Evolutionary conservation across 2,329 filamentous ascomycete species (phyloP).

Genomic region (Aspergillus hortae): DNA sequence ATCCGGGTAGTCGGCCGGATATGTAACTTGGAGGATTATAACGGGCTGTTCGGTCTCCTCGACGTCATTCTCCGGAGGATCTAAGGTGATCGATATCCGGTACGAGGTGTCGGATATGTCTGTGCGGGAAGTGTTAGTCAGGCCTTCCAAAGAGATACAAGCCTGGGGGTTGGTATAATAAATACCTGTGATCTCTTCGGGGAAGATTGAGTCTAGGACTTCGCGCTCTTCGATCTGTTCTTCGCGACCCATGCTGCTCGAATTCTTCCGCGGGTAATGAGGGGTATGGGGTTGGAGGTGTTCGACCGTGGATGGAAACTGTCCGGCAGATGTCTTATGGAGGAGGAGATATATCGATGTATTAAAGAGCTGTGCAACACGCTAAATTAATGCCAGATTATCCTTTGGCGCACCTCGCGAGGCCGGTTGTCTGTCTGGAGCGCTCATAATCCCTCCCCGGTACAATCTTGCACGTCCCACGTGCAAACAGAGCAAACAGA

Average conservation of each 20-base stretch:
- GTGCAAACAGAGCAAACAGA: constrained; percentile 43
- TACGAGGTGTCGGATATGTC: constrained; percentile 89
- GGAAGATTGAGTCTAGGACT: constrained; percentile 96
- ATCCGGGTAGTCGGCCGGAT: constrained; percentile 89
- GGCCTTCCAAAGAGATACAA: not conserved
- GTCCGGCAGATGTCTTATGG: not conserved
- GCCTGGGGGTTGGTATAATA: not conserved
- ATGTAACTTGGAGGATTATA: constrained; percentile 79
- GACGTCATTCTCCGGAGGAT: constrained; percentile 65
- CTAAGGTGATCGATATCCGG: constrained; percentile 79
- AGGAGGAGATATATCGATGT: not conserved
- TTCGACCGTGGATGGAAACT: not conserved
- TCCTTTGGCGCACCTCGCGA: not conserved
- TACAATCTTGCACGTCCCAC: constrained; percentile 28
- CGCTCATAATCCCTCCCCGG: not conserved
- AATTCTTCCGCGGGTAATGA: constrained; percentile 25
- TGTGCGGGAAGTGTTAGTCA: constrained; percentile 32
- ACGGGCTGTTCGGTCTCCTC: constrained; percentile 61
- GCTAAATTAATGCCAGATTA: not conserved
- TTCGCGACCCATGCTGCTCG: constrained; percentile 56
- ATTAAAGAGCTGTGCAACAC: not conserved
- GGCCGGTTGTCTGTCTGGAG: not conserved
- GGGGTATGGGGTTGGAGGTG: constrained; percentile 20
- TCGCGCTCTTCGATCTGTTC: constrained; percentile 95
- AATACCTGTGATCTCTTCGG: constrained; percentile 89